Evolutionary conservation across 345 rosid species (phyloP), one percentile per base, ranked within the genome.

Genomic region (Euphorbia lathyris): DNA sequence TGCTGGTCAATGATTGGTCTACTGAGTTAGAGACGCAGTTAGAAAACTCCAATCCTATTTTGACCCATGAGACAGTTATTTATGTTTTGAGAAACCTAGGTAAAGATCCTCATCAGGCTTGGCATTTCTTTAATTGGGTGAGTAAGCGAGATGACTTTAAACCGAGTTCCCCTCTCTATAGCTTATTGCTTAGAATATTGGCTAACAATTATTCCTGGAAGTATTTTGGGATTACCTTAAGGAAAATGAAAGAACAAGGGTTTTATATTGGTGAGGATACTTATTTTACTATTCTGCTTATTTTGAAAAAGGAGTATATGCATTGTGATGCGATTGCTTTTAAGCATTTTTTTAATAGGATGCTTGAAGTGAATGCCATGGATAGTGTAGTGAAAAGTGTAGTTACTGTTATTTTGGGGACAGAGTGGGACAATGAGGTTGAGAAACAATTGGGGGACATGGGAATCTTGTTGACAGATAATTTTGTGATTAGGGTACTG

Each of bases 251-350:
- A 74, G 88, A 84, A 66, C 66, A 83, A 62, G 92, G 87, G 67
- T 83, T 82, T 86, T 89, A 74, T 63, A 73, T 91, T 50, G 97
- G 86, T 17, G 90, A 89, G 66, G 94, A 89, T 23, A 89, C 96
- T 9, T 86, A 83, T 71, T 27, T 22, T 30, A 82, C 94, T 0
- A 77, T 91, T 64, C 30, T 57, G 22, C 73, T 72, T 43, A 30
- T 64, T 48, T 82, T 91, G 30, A 89, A 68, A 61, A 86, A 82
- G 76, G 84, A 82, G 57, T 77, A 78, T 66, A 83, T 80, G 81
- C 56, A 58, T n/a, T 77, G 66, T 9, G 94, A 93, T 56, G 83
- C 79, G 29, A 80, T 71, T 2, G 92, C 91, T 63, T 76, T 93
- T 74, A 63, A 80, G 30, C 90, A 87, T 82, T 90, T 87, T 78